phyloP scores from a whole-genome alignment of 2,329 filamentous ascomycete genomes.

The Diaporthe sp. region DNA sequence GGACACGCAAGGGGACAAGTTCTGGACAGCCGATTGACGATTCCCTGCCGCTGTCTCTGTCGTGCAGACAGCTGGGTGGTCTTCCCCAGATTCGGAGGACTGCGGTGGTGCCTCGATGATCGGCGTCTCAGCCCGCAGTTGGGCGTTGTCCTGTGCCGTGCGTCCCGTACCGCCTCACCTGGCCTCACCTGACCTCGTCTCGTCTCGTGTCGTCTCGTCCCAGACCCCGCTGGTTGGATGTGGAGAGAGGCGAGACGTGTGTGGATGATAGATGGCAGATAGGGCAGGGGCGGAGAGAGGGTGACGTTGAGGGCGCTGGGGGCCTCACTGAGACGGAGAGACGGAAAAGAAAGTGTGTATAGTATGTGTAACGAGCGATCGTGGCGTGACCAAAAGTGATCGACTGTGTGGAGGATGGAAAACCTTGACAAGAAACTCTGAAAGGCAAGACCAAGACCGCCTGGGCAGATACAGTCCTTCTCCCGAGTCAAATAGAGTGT shows the following conservation, averaged over 20 bases:
- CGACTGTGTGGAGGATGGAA: not conserved
- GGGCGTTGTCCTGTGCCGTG: not conserved
- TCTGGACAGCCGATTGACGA: not conserved
- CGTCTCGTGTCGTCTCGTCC: not conserved
- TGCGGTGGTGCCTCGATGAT: slow-evolving; percentile 9
- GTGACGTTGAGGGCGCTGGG: not conserved
- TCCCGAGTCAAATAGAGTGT: not conserved
- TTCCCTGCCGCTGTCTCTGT: slow-evolving; percentile 6
- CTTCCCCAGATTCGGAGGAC: slow-evolving; percentile 20
- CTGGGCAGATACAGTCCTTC: not conserved
- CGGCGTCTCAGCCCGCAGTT: slow-evolving; percentile 4
- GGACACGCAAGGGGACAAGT: not conserved
- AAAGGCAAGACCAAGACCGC: not conserved
- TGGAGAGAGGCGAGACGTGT: not conserved
- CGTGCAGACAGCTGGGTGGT: slow-evolving; percentile 4
- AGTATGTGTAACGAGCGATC: not conserved
- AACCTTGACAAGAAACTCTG: not conserved
- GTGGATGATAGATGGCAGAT: not conserved
- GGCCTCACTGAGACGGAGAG: not conserved
- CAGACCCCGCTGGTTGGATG: not conserved
- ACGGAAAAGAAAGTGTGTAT: not conserved
- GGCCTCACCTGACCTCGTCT: not conserved
- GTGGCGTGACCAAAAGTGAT: not conserved
- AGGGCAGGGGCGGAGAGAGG: not conserved
- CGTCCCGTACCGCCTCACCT: not conserved